Conservation (phyloP, 371 early-diverging fungal species). For the Batkoa obscura region DNA sequence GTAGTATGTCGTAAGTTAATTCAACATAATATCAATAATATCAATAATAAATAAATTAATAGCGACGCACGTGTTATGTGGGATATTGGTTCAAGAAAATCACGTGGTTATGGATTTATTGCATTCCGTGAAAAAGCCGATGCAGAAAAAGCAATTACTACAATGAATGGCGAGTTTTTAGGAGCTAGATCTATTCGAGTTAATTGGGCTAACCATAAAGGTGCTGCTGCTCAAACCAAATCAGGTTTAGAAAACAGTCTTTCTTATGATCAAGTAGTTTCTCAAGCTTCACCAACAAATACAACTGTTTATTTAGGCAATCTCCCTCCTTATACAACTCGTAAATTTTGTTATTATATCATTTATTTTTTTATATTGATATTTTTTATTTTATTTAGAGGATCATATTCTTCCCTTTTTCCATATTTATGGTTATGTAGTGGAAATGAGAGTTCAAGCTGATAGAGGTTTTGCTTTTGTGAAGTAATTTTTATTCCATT, state of each 20-base stretch:
- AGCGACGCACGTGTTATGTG: conserved; percentile 75
- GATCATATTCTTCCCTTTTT: conserved; percentile 55
- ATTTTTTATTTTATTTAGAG: conserved; percentile 16
- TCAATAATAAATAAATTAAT: neutral
- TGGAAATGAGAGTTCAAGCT: conserved; percentile 60
- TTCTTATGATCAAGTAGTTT: conserved; percentile 44
- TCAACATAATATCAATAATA: neutral
- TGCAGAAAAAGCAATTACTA: conserved; percentile 54
- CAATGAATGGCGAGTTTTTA: conserved; percentile 48
- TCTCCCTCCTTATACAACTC: conserved; percentile 49
- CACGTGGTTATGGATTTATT: conserved; percentile 66
- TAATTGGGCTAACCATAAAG: conserved; percentile 70
- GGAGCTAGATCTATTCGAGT: conserved; percentile 38
- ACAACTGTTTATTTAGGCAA: conserved; percentile 81
- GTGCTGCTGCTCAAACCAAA: conserved; percentile 2
- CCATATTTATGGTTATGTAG: conserved; percentile 48
- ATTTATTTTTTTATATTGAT: too few species aligned
- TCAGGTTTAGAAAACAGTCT: neutral
- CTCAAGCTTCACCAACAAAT: conserved; percentile 55
- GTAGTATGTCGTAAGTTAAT: conserved; percentile 45
- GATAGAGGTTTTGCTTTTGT: conserved; percentile 86
- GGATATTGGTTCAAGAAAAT: conserved; percentile 60
- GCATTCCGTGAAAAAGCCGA: conserved; percentile 54
- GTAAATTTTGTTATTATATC: conserved; percentile 16
- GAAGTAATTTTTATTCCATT: conserved; percentile 22